Evolutionary conservation across 768 basidiomycete genomes (phyloP), one percentile per base, ranked within the genome.

Genomic region (Neoboletus subvelutipes): DNA sequence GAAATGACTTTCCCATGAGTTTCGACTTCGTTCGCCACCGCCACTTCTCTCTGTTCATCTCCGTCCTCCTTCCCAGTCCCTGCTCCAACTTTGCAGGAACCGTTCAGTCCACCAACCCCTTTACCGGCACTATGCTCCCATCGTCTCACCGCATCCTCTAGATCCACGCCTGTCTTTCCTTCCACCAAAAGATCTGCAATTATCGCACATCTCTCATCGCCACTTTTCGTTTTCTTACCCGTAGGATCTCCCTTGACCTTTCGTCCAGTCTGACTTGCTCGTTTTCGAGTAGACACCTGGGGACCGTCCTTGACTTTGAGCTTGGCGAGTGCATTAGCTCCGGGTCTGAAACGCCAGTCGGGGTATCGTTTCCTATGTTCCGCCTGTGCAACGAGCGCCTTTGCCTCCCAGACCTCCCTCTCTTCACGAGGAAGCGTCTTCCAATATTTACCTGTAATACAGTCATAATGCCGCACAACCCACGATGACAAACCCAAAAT

Each of bases 291-390:
- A 31, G 63, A 28, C 8, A 56, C 22, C 55, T 73, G 69, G 20
- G 74, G 73, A 11, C 79, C 73, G 59, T 80, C 75, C 55, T 76
- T 75, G 60, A 77, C 71, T 65, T 72, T 75, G 47, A 62, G 63
- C 60, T 65, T 73, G 48, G 71, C 75, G 50, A 78, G 72, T 50
- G 70, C 77, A 60, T 75, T 79, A 42, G 79, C 72, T n/a, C 82
- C 84, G 5, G 87, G 88, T 48, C 86, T 80, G 70, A 90, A 92
- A 49, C 90, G 78, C 89, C 90, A 92, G 71, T 90, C 87, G 1
- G 90, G 90, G 67, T 91, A 91, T 55, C 82, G 78, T 48, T 77
- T 77, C 52, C 88, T 79, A 68, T 92, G 90, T 67, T 90, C 89
- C 0, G 81, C 84, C 65, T 86, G 86, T 0, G 90, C 90, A 6